These are phyloP conservation scores for Colletotrichum sp. DNA, from an alignment of 2,329 filamentous ascomycete species.

Conservation along the genomic window DNA sequence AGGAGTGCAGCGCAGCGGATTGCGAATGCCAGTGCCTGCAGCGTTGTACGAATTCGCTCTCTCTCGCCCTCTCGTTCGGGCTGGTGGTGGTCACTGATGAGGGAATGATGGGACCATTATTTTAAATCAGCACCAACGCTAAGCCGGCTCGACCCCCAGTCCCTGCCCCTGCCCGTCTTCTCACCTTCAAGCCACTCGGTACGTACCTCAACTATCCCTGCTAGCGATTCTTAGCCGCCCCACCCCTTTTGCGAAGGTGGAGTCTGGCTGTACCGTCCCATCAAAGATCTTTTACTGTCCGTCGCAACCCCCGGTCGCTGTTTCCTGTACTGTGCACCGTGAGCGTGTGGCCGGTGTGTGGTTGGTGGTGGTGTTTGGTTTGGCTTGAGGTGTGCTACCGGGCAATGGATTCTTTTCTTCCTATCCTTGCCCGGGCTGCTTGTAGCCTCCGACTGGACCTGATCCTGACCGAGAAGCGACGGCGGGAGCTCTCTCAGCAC, in stretches of 20 bases:
- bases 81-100: conserved; percentile 1
- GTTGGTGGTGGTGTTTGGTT: neutral
- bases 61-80: neutral
- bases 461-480: neutral
- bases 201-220: neutral
- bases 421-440: neutral
- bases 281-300: conserved; percentile 16
- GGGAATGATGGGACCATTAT: conserved; percentile 19
- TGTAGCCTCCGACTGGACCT: neutral
- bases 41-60: neutral
- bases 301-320: neutral
- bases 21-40: neutral
- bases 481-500: neutral
- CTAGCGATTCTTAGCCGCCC: neutral
- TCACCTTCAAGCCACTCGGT: neutral
- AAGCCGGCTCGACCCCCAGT: neutral
- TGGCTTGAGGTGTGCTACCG: neutral
- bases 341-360: neutral
- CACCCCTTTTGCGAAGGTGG: neutral
- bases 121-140: conserved; percentile 17
- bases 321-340: neutral
- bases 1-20: neutral
- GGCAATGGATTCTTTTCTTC: neutral
- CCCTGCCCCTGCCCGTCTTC: neutral
- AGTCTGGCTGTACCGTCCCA: neutral